Evolutionary conservation across 2,329 filamentous ascomycete genomes (phyloP), one percentile per base, ranked within the genome.

Genomic region (Coniochaeta sp.): DNA sequence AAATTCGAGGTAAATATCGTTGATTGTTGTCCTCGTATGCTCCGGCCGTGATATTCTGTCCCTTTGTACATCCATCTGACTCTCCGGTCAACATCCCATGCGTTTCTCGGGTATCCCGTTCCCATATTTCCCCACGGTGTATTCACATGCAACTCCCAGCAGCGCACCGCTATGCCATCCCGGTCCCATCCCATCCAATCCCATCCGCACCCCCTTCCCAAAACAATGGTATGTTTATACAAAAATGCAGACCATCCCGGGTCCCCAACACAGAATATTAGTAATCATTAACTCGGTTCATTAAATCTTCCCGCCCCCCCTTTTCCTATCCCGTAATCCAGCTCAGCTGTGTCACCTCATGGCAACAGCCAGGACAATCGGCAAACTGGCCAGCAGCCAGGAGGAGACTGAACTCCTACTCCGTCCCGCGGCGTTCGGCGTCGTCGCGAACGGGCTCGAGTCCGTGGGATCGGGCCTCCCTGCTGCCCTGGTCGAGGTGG

Each of bases 381-480:
- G 52, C 27, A 55, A 10, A 18, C 50, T 22, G 28, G 47, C 47
- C 30, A 32, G 26, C 13, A 35, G 4, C 28, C 31, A 49, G 16
- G 47, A 49, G 3, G 20, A n/a, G n/a, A n/a, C 22, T 22, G 20
- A 6, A 27, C 40, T 18, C 6, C 22, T 30, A 24, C 49, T 16
- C 16, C 22, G 20, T 22, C 32, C 49, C 4, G 33, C 55, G 7
- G 46, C 52, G 51, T 55, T 57, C 12, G n/a, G 16, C 16, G 58
- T 51, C n/a, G 52, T 48, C n/a, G 51, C 59, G 48, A 64, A 65
- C 1, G 63, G 63, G 24, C 60, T 56, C 42, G 60, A 60, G 46
- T 63, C 58, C 13, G 57, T 61, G 4, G 53, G 51, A 33, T 53
- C 55, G 8, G 56, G 35, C 45, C 50, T 49, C 20, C 40, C 28